Evolutionary conservation across 768 basidiomycete species (phyloP), one percentile per base, ranked within the genome.

Genomic region (Clavaria fumosa): DNA sequence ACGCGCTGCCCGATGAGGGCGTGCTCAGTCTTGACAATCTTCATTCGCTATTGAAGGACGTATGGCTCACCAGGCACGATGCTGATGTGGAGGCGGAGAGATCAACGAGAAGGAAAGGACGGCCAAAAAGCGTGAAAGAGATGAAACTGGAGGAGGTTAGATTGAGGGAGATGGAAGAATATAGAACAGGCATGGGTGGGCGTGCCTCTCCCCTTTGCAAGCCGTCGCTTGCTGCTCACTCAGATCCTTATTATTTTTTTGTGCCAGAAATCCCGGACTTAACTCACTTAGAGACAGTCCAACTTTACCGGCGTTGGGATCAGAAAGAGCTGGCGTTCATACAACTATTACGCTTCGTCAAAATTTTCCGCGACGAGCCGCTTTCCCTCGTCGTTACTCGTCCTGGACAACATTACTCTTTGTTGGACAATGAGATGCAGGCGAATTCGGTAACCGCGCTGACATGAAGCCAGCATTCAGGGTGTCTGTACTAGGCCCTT

Each of bases 161-260:
- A 49, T 52, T 75, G 37, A 61, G 69, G 40, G 85, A 86, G 47
- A 48, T 59, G 12, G 83, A 88, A 43, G 60, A 69, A 39, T 89
- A 89, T 54, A 66, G 78, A 24, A 80, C 84, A 2, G 85, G 85
- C 5, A 65, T 89, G 51, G 85, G 84, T 83, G 50, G 43, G 77
- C n/a, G n/a, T 52, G 18, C 17, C 18, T 32, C 32, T 34, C 11
- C 39, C 7, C 9, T n/a, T 31, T 31, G 21, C 12, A 31, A 24
- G 34, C 34, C 35, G 21, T 24, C 26, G 20, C 26, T 19, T 31
- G 32, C 30, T 47, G 5, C 38, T 38, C 26, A 22, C 5, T 23
- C 4, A 21, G 26, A 20, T 34, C 20, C 22, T 35, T 37, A 27
- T 17, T n/a, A 33, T 36, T 23, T 42, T 39, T 23, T 26, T 23